These are phyloP conservation scores for Prunus mongolica DNA, from an alignment of 306 rosid species.

Conservation along the genomic window DNA sequence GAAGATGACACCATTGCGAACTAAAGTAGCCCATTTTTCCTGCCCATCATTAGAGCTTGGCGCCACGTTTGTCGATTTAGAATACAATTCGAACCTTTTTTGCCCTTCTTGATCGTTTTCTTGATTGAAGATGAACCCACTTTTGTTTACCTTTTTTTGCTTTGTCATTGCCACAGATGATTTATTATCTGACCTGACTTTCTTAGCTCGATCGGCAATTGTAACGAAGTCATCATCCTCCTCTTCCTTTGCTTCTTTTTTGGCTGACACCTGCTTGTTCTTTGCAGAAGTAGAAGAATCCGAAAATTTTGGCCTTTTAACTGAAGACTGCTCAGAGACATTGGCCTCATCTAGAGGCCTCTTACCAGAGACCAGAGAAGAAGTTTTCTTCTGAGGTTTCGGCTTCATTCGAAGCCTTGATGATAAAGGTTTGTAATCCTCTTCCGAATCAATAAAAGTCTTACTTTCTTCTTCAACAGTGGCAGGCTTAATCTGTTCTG, in stretches of 20 bases:
- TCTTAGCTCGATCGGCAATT: constrained; percentile 45
- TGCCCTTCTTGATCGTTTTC: constrained; percentile 29
- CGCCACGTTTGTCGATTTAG: constrained; percentile 61
- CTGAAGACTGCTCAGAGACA: constrained; percentile 24
- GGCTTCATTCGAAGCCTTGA: constrained; percentile 32
- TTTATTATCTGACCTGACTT: constrained; percentile 25
- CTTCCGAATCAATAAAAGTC: constrained; percentile 34
- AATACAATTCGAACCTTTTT: constrained; percentile 49
- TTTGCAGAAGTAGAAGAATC: constrained; percentile 28
- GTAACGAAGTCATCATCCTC: constrained; percentile 45
- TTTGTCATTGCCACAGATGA: constrained; percentile 11
- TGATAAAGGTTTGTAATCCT: constrained; percentile 42
- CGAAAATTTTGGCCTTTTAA: constrained; percentile 39
- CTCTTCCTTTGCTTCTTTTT: constrained; percentile 35
- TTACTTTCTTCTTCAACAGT: constrained; percentile 28
- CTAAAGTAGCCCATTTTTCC: constrained; percentile 91
- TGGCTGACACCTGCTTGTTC: constrained; percentile 29
- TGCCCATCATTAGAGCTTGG: constrained; percentile 95
- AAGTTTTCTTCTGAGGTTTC: constrained; percentile 23
- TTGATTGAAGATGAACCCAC: constrained; percentile 30
- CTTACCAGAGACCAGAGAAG: constrained; percentile 31
- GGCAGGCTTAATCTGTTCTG: constrained; percentile 8
- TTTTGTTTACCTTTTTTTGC: constrained; percentile 22
- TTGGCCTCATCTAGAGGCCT: constrained; percentile 44
- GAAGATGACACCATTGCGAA: constrained; percentile 93